Conservation (phyloP, 805 yeast genomes). For the Myxozyma mucilagina region DNA sequence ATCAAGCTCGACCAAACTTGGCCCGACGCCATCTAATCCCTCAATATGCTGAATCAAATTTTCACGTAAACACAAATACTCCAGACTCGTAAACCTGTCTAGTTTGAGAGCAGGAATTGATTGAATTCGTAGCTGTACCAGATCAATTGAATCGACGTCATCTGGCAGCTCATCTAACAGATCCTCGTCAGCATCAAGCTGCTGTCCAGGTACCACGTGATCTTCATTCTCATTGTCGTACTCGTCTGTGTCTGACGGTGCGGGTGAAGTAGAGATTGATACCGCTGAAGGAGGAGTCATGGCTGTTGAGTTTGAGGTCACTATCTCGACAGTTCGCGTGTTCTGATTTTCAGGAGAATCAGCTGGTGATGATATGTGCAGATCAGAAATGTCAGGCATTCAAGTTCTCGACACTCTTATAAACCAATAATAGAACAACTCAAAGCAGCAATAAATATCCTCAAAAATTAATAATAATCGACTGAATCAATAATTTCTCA, state of each 20-base stretch:
- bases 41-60: slow-evolving; percentile 74
- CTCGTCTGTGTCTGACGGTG: neutral
- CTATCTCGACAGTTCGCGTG: neutral
- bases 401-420: too few relatives aligned
- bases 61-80: slow-evolving; percentile 72
- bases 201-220: slow-evolving; percentile 37
- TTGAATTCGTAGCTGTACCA: slow-evolving; percentile 58
- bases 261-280: neutral
- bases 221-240: neutral
- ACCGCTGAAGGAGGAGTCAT: slow-evolving; percentile 3
- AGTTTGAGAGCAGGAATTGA: slow-evolving; percentile 53
- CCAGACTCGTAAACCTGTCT: slow-evolving; percentile 56
- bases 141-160: slow-evolving; percentile 55
- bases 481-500: too few relatives aligned
- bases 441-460: too few relatives aligned
- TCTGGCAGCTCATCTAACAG: slow-evolving; percentile 49
- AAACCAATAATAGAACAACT: too few relatives aligned
- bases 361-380: neutral
- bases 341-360: neutral
- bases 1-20: slow-evolving; percentile 72
- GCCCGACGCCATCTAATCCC: slow-evolving; percentile 62
- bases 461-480: too few relatives aligned
- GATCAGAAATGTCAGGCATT: neutral
- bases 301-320: neutral
- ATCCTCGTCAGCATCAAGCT: slow-evolving; percentile 60